A percentile compares a stretch with the other conserved stretches of the same genome.
Conservation (phyloP, 2,329 filamentous ascomycete species). For the Albophoma yamanashiensis region DNA sequence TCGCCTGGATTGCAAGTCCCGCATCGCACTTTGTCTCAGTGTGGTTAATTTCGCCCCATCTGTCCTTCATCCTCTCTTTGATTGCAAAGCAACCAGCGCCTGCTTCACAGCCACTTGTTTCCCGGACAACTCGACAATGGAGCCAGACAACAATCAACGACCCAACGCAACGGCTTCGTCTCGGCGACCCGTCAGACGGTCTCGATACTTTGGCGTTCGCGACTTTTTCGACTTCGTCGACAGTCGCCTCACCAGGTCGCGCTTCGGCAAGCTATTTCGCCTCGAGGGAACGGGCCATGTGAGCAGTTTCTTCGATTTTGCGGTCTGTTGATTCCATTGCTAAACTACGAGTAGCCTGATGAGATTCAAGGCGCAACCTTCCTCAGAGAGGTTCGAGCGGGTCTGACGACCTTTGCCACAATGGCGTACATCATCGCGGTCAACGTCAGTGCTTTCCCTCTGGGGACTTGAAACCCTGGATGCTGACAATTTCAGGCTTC, state of each 20-base stretch:
- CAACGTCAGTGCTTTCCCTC: constrained; percentile 33
- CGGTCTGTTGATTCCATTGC: not conserved
- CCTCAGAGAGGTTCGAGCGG: constrained; percentile 68
- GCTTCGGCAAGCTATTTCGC: constrained; percentile 51
- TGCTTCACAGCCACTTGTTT: not conserved
- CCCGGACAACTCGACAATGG: not conserved
- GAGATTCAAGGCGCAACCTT: constrained; percentile 61
- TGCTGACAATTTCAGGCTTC: constrained; percentile 40
- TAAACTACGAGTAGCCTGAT: constrained; percentile 37
- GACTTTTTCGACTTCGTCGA: constrained; percentile 25
- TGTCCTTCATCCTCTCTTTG: not conserved
- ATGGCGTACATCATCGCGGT: constrained; percentile 82
- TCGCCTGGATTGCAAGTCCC: not conserved
- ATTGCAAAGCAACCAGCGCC: not conserved
- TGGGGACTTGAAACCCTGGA: not conserved
- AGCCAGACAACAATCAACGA: not conserved
- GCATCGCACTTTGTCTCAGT: not conserved
- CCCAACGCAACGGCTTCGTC: not conserved
- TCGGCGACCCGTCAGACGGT: constrained; percentile 7
- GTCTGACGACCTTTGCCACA: constrained; percentile 68
- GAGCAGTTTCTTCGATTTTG: constrained; percentile 13
- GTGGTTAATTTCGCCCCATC: not conserved
- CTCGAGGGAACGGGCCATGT: constrained; percentile 61
- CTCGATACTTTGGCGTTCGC: constrained; percentile 20
- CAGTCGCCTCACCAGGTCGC: constrained; percentile 26